Conservation (phyloP, 2,329 filamentous ascomycete species). For the Fusarium austroafricanum region DNA sequence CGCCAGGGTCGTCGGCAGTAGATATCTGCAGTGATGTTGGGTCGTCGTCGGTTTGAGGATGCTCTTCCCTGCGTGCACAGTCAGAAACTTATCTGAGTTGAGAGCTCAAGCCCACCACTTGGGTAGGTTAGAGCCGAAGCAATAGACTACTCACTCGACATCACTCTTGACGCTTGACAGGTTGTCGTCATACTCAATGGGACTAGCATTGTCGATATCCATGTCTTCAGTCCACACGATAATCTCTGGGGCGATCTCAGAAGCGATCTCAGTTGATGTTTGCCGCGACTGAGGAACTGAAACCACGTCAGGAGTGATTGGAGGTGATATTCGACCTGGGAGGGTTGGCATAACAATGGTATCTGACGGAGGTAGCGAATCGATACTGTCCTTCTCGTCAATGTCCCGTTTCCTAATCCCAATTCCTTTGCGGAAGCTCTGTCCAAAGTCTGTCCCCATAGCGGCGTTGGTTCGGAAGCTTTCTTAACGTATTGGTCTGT, state of each 20-base stretch:
- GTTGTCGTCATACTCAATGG: conserved; percentile 42
- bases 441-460: conserved; percentile 45
- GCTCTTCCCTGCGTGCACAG: conserved; percentile 36
- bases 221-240: conserved; percentile 59
- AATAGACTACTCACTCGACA: conserved; percentile 46
- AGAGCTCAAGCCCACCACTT: conserved; percentile 1
- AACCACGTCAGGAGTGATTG: conserved; percentile 40
- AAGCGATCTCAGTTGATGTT: conserved; percentile 49
- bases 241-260: conserved; percentile 57
- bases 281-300: conserved; percentile 49
- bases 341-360: conserved; percentile 36
- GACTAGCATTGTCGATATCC: conserved; percentile 44
- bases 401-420: conserved; percentile 42
- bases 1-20: conserved; percentile 41
- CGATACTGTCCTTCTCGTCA: conserved; percentile 34
- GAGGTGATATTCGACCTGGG: conserved; percentile 49
- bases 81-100: conserved; percentile 17
- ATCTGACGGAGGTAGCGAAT: conserved; percentile 45
- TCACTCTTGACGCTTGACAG: conserved; percentile 37
- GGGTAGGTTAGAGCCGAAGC: not conserved
- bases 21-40: conserved; percentile 25
- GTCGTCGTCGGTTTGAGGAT: conserved; percentile 34
- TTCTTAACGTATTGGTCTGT: conserved; percentile 28
- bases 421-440: conserved; percentile 35
- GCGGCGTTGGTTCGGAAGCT: conserved; percentile 31